Evolutionary conservation across 192 early-diverging fungal species (phyloP).

Genomic region (Cladochytrium replicatum): DNA sequence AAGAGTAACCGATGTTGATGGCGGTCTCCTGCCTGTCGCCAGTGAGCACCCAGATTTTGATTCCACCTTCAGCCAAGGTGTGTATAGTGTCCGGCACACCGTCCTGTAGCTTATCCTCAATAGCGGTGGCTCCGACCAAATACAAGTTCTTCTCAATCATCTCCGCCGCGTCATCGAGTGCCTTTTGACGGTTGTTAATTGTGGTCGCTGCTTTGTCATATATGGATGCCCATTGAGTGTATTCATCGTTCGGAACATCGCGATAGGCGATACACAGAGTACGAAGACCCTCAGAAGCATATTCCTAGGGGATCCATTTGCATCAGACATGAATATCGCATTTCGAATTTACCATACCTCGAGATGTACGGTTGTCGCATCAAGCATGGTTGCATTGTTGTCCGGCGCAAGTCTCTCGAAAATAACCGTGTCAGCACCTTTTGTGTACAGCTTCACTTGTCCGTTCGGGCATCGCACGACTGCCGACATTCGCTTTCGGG

Average conservation of each 20-base stretch:
- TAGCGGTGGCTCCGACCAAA: constrained; percentile 91
- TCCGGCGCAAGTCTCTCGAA: constrained; percentile 67
- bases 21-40: constrained; percentile 98
- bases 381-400: constrained; percentile 27
- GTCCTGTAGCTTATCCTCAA: constrained; percentile 97
- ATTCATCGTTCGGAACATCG: constrained; percentile 81
- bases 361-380: constrained; percentile 28
- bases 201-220: constrained; percentile 76
- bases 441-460: constrained; percentile 74
- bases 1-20: constrained; percentile 98
- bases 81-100: constrained; percentile 95
- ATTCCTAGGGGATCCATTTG: constrained; percentile 72
- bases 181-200: constrained; percentile 72
- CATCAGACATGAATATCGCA: no score
- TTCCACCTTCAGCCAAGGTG: constrained; percentile 88
- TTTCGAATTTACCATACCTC: constrained; percentile 19
- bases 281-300: constrained; percentile 90
- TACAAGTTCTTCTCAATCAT: constrained; percentile 88
- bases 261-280: constrained; percentile 94
- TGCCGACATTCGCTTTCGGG: constrained; percentile 93
- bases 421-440: constrained; percentile 97
- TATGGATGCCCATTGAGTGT: constrained; percentile 63
- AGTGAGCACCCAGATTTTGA: constrained; percentile 96
- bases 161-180: constrained; percentile 87
- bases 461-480: constrained; percentile 82